Conservation (phyloP, 177 flowering plant species). For the Telopea speciosissima region DNA sequence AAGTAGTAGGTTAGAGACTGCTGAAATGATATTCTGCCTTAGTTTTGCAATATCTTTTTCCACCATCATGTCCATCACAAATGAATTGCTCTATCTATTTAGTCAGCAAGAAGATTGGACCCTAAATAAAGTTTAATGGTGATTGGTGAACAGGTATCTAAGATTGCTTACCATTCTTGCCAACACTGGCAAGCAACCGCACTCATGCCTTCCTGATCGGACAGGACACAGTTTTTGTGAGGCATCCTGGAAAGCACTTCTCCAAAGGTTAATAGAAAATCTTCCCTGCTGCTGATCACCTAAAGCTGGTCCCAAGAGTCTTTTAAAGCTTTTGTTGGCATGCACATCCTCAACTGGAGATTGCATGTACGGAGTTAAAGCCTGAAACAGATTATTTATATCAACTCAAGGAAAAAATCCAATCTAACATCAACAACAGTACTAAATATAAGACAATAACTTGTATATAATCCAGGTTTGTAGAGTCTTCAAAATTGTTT, state of each 20-base stretch:
- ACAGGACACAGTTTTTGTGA: slow-evolving; percentile 87
- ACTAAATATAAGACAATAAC: not conserved
- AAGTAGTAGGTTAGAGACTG: not conserved
- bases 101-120: not conserved
- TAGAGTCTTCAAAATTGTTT: not conserved
- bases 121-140: not conserved
- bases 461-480: not conserved
- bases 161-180: slow-evolving; percentile 67
- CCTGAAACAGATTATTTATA: slow-evolving; percentile 39
- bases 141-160: not conserved
- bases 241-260: slow-evolving; percentile 82
- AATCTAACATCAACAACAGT: not conserved
- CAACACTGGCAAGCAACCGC: slow-evolving; percentile 92
- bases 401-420: not conserved
- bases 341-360: slow-evolving; percentile 36
- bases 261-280: slow-evolving; percentile 84
- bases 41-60: not conserved
- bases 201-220: slow-evolving; percentile 87
- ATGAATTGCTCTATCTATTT: not conserved
- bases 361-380: slow-evolving; percentile 91
- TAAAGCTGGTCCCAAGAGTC: slow-evolving; percentile 57
- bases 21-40: not conserved
- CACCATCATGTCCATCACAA: not conserved
- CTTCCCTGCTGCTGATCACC: slow-evolving; percentile 82
- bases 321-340: slow-evolving; percentile 31